Evolutionary conservation across 352 stramenopile species (phyloP).

Genomic region (Peronospora tabacina): DNA sequence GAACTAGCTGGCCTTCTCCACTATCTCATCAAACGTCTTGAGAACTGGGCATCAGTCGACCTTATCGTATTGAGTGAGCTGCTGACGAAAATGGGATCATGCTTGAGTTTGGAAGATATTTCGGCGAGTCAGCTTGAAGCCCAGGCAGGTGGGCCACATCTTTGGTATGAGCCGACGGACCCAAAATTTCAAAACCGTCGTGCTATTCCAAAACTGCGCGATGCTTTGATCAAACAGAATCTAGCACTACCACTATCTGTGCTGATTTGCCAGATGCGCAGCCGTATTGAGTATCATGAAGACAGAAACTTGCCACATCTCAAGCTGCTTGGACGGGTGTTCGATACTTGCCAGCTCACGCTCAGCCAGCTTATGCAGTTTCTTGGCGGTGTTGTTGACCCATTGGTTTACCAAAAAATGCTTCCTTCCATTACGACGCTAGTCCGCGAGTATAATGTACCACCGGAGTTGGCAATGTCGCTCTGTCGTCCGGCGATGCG

Average conservation of each 20-base stretch:
- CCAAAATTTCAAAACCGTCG: slow-evolving; percentile 80
- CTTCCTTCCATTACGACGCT: slow-evolving; percentile 55
- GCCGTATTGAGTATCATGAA: slow-evolving; percentile 76
- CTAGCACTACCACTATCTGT: slow-evolving; percentile 69
- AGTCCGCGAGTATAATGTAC: slow-evolving; percentile 67
- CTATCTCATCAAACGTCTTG: slow-evolving; percentile 86
- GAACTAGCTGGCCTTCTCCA: slow-evolving; percentile 87
- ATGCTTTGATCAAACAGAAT: slow-evolving; percentile 76
- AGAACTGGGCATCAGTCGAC: slow-evolving; percentile 79
- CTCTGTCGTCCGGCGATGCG: slow-evolving; percentile 73
- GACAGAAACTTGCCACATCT: slow-evolving; percentile 46
- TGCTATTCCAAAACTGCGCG: slow-evolving; percentile 69
- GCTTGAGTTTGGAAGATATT: slow-evolving; percentile 81
- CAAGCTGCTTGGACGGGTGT: slow-evolving; percentile 73
- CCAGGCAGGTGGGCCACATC: slow-evolving; percentile 61
- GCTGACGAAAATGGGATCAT: slow-evolving; percentile 84
- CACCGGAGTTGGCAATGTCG: slow-evolving; percentile 68
- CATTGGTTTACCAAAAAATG: slow-evolving; percentile 60
- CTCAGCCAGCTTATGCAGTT: slow-evolving; percentile 85
- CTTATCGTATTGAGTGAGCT: slow-evolving; percentile 84
- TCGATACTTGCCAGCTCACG: slow-evolving; percentile 81
- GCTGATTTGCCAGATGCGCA: slow-evolving; percentile 80
- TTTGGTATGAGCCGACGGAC: slow-evolving; percentile 74
- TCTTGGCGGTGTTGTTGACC: slow-evolving; percentile 63
- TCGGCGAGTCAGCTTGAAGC: slow-evolving; percentile 77